Evolutionary conservation across 2,329 filamentous ascomycete species (phyloP).

Genomic region (Colletotrichum sp.): DNA sequence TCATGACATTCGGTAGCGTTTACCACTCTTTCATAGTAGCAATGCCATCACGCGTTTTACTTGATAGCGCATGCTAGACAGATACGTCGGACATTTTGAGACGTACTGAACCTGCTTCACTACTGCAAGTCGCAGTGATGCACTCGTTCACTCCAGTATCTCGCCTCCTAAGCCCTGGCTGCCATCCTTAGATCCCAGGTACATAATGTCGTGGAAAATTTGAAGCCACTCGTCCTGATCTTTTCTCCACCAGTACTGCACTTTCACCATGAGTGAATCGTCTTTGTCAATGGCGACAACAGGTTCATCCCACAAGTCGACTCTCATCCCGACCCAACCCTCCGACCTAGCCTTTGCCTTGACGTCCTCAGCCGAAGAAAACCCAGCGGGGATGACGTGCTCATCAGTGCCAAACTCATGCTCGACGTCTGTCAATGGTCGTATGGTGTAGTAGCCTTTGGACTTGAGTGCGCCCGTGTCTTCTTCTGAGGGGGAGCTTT

Average conservation of each 20-base stretch:
- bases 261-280: conserved; percentile 27
- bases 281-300: background rate
- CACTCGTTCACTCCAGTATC: background rate
- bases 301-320: conserved; percentile 31
- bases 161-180: conserved; percentile 25
- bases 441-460: conserved; percentile 22
- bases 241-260: conserved; percentile 34
- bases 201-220: conserved; percentile 32
- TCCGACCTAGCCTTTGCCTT: conserved; percentile 18
- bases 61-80: background rate
- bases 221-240: conserved; percentile 25
- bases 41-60: background rate
- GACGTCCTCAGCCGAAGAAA: conserved; percentile 9
- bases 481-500: background rate
- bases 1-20: background rate
- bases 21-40: background rate
- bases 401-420: conserved; percentile 23
- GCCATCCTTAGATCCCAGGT: conserved; percentile 29
- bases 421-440: conserved; percentile 17
- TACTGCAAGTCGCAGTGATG: background rate
- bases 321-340: conserved; percentile 32
- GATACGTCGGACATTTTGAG: background rate
- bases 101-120: background rate
- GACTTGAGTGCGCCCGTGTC: background rate
- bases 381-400: conserved; percentile 16